Evolutionary conservation across 495 filamentous ascomycete genomes (phyloP).

Genomic region (Melanomma pulvis-pyrius): DNA sequence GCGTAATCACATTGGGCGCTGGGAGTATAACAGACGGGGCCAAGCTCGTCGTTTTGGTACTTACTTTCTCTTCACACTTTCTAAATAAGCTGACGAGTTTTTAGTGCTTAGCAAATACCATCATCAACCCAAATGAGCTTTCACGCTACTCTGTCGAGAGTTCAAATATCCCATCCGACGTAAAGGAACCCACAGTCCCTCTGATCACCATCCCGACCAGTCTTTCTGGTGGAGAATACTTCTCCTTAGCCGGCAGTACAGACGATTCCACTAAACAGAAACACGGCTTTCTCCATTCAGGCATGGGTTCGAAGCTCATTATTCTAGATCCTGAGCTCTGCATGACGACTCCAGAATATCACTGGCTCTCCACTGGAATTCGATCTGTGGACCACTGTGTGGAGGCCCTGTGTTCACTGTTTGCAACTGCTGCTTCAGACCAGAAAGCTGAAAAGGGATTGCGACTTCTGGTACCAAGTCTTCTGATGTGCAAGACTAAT

Average conservation of each 20-base stretch:
- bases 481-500: conserved; percentile 55
- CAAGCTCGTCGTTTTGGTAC: conserved; percentile 60
- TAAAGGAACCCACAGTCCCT: conserved; percentile 52
- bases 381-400: conserved; percentile 68
- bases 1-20: conserved; percentile 63
- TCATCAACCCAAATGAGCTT: conserved; percentile 18
- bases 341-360: conserved; percentile 56
- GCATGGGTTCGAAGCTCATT: conserved; percentile 55
- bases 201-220: conserved; percentile 66
- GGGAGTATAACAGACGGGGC: conserved; percentile 65
- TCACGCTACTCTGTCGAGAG: conserved; percentile 16
- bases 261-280: conserved; percentile 58
- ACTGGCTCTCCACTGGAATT: conserved; percentile 66
- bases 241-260: conserved; percentile 59
- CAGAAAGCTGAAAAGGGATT: conserved; percentile 51
- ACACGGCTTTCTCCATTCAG: conserved; percentile 53
- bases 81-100: not conserved
- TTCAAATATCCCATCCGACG: conserved; percentile 25
- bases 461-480: conserved; percentile 52
- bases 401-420: conserved; percentile 57
- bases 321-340: conserved; percentile 63
- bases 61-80: not conserved
- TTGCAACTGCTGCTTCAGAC: conserved; percentile 50
- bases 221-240: conserved; percentile 66
- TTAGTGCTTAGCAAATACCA: conserved; percentile 17